Percentiles rank a stretch among this genome's conserved stretches.
Evolutionary conservation across 768 basidiomycete species (phyloP).

Genomic region (Lactarius hengduanensis): DNA sequence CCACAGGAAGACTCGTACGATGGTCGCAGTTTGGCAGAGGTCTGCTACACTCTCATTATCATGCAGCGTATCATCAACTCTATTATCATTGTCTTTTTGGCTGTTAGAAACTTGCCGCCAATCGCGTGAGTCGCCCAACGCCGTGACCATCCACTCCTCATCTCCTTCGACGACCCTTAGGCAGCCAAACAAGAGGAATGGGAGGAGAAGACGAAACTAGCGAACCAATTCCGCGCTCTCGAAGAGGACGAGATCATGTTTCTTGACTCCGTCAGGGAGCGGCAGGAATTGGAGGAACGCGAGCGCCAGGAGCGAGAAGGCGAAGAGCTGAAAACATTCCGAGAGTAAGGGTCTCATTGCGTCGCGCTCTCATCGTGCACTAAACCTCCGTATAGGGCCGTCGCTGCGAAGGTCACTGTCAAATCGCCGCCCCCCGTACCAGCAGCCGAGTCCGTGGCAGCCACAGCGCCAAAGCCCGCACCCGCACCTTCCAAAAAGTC

Average conservation of each 20-base stretch:
- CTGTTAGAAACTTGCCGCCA: slow-evolving; percentile 82
- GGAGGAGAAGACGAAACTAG: slow-evolving; percentile 86
- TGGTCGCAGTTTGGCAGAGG: slow-evolving; percentile 86
- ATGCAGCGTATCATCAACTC: slow-evolving; percentile 8
- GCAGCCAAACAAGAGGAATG: slow-evolving; percentile 91
- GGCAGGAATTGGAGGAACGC: slow-evolving; percentile 72
- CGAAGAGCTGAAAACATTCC: slow-evolving; percentile 75
- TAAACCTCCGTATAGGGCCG: slow-evolving; percentile 45
- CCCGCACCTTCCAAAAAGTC: slow-evolving; percentile 52
- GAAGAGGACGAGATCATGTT: slow-evolving; percentile 92
- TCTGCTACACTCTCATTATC: slow-evolving; percentile 40
- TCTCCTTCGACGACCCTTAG: slow-evolving; percentile 38
- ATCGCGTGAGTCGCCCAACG: slow-evolving; percentile 55
- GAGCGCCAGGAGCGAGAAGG: slow-evolving; percentile 72
- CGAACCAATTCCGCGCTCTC: slow-evolving; percentile 85
- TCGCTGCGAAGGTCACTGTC: slow-evolving; percentile 63
- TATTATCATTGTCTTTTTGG: slow-evolving; percentile 2
- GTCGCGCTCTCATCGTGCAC: slow-evolving; percentile 8
- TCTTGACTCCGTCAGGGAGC: slow-evolving; percentile 76
- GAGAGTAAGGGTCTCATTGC: slow-evolving; percentile 51
- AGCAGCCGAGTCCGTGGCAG: slow-evolving; percentile 28
- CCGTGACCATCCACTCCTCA: slow-evolving; percentile 29
- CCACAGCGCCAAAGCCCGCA: slow-evolving; percentile 32
- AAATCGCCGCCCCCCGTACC: slow-evolving; percentile 38
- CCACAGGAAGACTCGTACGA: slow-evolving; percentile 77